Conservation (phyloP, 2,329 filamentous ascomycete genomes). For the Spiromastix sp. region DNA sequence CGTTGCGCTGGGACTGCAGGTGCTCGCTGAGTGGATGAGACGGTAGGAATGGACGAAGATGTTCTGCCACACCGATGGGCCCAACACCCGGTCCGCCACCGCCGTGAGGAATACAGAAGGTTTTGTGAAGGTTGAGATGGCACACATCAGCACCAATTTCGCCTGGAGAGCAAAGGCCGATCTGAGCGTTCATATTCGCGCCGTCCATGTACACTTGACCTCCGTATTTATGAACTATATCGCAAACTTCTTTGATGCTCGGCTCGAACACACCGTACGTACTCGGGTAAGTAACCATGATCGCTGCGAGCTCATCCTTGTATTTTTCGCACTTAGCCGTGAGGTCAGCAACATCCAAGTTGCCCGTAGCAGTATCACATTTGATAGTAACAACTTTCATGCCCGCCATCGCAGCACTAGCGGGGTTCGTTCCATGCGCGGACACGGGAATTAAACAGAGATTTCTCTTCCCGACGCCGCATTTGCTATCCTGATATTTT, state of each 20-base stretch:
- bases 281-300: constrained; percentile 95
- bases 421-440: constrained; percentile 91
- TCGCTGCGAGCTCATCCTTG: constrained; percentile 72
- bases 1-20: constrained; percentile 28
- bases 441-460: constrained; percentile 93
- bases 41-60: constrained; percentile 68
- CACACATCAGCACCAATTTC: constrained; percentile 95
- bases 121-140: constrained; percentile 97
- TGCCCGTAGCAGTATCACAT: constrained; percentile 77
- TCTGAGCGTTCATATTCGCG: constrained; percentile 97
- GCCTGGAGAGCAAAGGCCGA: constrained; percentile 86
- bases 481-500: constrained; percentile 64
- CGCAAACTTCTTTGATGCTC: constrained; percentile 71
- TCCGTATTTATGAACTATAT: constrained; percentile 75
- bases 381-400: constrained; percentile 92
- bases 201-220: constrained; percentile 98
- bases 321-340: constrained; percentile 83
- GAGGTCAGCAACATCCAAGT: constrained; percentile 78
- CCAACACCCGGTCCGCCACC: constrained; percentile 90
- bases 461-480: constrained; percentile 57
- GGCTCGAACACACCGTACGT: constrained; percentile 95
- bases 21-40: constrained; percentile 52
- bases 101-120: constrained; percentile 95
- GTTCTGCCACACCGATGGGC: constrained; percentile 80
- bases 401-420: constrained; percentile 88